Percentiles rank a stretch among this genome's conserved stretches.
These are phyloP conservation scores for Bipolaris bicolor DNA, from an alignment of 2,329 filamentous ascomycete genomes.

Conservation along the genomic window DNA sequence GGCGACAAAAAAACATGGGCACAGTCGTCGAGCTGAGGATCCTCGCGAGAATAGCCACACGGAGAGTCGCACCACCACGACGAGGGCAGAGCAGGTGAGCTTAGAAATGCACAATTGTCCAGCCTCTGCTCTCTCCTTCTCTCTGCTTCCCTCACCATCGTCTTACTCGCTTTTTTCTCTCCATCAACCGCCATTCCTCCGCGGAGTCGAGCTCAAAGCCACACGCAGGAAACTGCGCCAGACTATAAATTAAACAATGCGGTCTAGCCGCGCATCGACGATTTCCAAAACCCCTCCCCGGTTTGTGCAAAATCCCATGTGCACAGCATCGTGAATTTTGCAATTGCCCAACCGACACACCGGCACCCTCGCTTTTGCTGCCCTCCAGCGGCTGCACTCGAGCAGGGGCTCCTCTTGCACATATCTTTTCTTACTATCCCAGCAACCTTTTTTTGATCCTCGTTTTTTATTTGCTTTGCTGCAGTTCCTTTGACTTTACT, in stretches of 20 bases:
- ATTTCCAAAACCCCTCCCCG: constrained; percentile 10
- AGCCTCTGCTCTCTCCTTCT: not conserved
- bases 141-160: not conserved
- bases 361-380: not conserved
- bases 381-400: not conserved
- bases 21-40: not conserved
- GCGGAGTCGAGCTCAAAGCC: constrained; percentile 5
- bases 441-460: not conserved
- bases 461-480: not conserved
- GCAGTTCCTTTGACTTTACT: not conserved
- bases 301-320: constrained; percentile 16
- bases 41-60: not conserved
- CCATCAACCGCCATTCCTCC: constrained; percentile 1
- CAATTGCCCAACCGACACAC: constrained; percentile 5
- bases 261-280: constrained; percentile 17
- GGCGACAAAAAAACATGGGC: not conserved
- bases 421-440: not conserved
- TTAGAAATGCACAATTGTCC: not conserved
- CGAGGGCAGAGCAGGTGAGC: not conserved
- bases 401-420: not conserved
- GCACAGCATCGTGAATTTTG: constrained; percentile 9
- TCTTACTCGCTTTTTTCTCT: not conserved
- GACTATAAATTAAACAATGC: constrained; percentile 18
- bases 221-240: not conserved
- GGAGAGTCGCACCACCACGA: not conserved